Base-by-base conservation (phyloP, 1,284 basidiomycete genomes). In the Cutaneotrichosporon sp. region DNA sequence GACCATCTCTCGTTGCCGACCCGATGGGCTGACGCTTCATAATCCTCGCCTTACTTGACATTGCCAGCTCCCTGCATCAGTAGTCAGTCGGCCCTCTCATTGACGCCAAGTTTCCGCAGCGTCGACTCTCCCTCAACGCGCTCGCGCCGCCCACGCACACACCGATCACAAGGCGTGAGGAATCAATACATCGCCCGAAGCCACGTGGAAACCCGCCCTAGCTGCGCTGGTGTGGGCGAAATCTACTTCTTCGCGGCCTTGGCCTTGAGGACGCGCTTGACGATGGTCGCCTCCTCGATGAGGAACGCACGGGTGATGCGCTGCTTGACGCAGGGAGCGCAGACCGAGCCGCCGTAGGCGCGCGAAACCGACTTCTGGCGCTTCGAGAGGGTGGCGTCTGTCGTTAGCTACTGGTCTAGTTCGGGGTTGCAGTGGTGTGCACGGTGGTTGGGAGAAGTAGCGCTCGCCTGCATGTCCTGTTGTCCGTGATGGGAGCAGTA, bases 201-300 rank as follows among this genome's bases (percentile, higher is more conserved):
- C 53, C 47, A 52, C 48, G 47, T 45, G 45, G 21, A 43, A 49
- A 30, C 38, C 47, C 54, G 35, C 37, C 42, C 46, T 42, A 55
- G 43, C 30, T 49, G 47, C 42, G 37, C 46, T 22, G 47, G n/a
- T 30, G 33, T 37, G 37, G 3, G 51, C 43, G 54, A 49, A 54
- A 47, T 64, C 62, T 76, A 76, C 68, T 74, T 75, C 74, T 73
- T 76, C 46, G 62, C 70, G 61, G 69, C 67, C 69, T 75, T 82
- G 69, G 86, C 87, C 83, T 97, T 97, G 82, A 97, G 90, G 64
- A 98, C 93, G 79, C 85, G 88, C 87, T 99, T 99, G 75, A 99
- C 94, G 68, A 99, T 97, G 84, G 97, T 98, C 46, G 94, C 94
- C 82, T 98, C 93, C 82, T 98, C 96, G 54, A 98, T 90, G 61